Base-by-base conservation (phyloP, 208 protist species). In the Leishmania gerbilli region DNA sequence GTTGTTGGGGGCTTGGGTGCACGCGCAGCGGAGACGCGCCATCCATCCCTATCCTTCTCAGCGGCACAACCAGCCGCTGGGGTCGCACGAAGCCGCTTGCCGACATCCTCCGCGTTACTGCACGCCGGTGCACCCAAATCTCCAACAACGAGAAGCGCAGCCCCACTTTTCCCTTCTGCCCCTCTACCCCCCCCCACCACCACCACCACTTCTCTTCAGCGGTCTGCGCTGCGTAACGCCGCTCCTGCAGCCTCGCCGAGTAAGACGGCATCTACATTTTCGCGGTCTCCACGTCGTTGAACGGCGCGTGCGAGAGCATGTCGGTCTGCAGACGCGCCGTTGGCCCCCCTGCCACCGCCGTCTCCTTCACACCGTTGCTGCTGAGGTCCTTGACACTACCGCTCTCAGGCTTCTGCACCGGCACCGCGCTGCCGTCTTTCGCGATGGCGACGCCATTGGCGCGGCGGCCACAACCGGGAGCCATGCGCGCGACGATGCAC, bases 401-500 rank as follows among this genome's bases (percentile, higher is more conserved):
- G 21, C 31, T 77, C 2, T 45, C 31, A 34, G 24, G 11, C 58
- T 49, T 19, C 37, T 34, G 49, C 47, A 45, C 6, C 37, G 7
- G 5, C 15, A 24, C 13, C 17, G 34, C 51, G 5, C n/a, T 13
- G 27, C 9, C n/a, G 15, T 3, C 27, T 5, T 24, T 8, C 3
- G 51, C 15, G 19, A 11, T 64, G 15, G 34, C 37, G 8, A 6
- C 40, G 34, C 21, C 24, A 24, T 24, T 13, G 27, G 51, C 58
- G 42, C 7, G 40, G 74, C 24, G 11, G 34, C 76, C 53, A 7
- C 45, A 40, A 53, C 58, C 24, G 45, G 71, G 67, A 24, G 51
- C 51, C 27, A 77, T 49, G 21, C 80, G 74, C 24, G n/a, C 21
- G 27, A 58, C 74, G 42, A 83, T 83, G 74, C 34, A 75, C 67